phyloP scores from a whole-genome alignment of 768 basidiomycete species.

The Cystobasidium tubakii region DNA sequence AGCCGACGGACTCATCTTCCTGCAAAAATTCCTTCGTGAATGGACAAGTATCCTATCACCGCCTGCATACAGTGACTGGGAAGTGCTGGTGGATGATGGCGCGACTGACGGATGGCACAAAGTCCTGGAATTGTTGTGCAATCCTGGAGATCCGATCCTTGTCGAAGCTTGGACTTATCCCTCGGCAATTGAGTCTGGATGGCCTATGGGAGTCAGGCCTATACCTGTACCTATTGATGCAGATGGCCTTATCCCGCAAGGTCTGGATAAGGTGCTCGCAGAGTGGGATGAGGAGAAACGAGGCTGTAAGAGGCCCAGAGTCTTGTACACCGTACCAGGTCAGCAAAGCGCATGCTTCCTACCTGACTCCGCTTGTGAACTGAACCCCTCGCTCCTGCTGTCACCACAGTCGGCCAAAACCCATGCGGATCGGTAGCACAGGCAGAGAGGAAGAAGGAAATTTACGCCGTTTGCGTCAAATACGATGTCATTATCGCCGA shows the following conservation, averaged over 20 bases:
- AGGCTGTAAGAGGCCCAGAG: constrained; percentile 58
- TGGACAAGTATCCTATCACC: constrained; percentile 56
- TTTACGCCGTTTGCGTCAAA: constrained; percentile 76
- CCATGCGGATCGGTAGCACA: constrained; percentile 64
- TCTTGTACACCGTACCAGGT: constrained; percentile 57
- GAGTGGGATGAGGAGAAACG: constrained; percentile 63
- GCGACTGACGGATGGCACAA: constrained; percentile 57
- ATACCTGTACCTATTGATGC: constrained; percentile 57
- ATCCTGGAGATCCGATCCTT: constrained; percentile 57
- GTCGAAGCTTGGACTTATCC: constrained; percentile 72
- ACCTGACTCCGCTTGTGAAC: neutral
- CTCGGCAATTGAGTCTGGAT: constrained; percentile 52
- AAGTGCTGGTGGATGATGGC: constrained; percentile 33
- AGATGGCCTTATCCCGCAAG: constrained; percentile 63
- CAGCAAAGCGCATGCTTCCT: neutral
- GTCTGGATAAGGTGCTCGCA: constrained; percentile 58
- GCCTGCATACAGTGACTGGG: constrained; percentile 60
- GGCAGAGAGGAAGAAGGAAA: constrained; percentile 63
- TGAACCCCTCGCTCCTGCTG: neutral
- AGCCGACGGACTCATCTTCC: constrained; percentile 58
- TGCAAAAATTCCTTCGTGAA: constrained; percentile 58
- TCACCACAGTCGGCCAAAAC: constrained; percentile 69
- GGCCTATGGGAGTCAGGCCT: constrained; percentile 53
- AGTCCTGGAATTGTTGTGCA: constrained; percentile 59
- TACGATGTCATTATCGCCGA: constrained; percentile 57